Percentiles rank a stretch among this genome's conserved stretches.
Evolutionary conservation across 805 yeast genomes (phyloP).

Genomic region (Hanseniaspora meyeri): DNA sequence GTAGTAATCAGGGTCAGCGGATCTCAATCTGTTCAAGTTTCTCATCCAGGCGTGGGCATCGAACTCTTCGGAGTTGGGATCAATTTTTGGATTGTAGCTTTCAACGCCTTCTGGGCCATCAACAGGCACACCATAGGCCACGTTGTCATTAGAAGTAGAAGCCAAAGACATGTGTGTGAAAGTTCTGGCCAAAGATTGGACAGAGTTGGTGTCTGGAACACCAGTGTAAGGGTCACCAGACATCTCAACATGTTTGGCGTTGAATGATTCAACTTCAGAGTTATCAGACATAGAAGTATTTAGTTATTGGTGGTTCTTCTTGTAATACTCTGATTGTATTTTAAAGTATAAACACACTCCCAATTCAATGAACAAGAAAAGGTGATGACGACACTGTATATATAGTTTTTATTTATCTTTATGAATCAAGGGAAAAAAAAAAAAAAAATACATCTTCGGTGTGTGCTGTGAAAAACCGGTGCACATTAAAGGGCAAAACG

Average conservation of each 20-base stretch:
- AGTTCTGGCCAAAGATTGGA: slow-evolving; percentile 8
- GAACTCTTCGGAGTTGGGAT: slow-evolving; percentile 49
- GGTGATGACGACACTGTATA: too few relatives aligned
- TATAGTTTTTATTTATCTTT: too few relatives aligned
- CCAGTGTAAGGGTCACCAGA: background rate
- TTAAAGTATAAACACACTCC: too few relatives aligned
- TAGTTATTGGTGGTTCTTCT: background rate
- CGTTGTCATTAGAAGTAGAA: background rate
- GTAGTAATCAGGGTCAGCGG: slow-evolving; percentile 48
- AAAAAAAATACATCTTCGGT: too few relatives aligned
- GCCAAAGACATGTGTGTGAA: slow-evolving; percentile 7
- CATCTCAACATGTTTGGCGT: background rate
- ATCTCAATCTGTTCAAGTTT: slow-evolving; percentile 43
- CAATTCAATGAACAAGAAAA: too few relatives aligned
- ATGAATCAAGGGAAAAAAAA: too few relatives aligned
- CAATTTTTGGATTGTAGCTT: slow-evolving; percentile 33
- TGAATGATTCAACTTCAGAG: slow-evolving; percentile 11
- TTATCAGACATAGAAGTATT: background rate
- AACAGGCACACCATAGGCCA: slow-evolving; percentile 1
- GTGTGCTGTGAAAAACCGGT: too few relatives aligned
- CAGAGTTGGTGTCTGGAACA: slow-evolving; percentile 4
- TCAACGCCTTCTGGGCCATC: slow-evolving; percentile 5
- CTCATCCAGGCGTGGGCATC: slow-evolving; percentile 56
- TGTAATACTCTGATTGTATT: background rate
- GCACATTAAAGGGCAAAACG: too few relatives aligned